These are phyloP conservation scores for Mesotaenium endlicherianum DNA, from an alignment of 139 green algal genomes.

Conservation along the genomic window DNA sequence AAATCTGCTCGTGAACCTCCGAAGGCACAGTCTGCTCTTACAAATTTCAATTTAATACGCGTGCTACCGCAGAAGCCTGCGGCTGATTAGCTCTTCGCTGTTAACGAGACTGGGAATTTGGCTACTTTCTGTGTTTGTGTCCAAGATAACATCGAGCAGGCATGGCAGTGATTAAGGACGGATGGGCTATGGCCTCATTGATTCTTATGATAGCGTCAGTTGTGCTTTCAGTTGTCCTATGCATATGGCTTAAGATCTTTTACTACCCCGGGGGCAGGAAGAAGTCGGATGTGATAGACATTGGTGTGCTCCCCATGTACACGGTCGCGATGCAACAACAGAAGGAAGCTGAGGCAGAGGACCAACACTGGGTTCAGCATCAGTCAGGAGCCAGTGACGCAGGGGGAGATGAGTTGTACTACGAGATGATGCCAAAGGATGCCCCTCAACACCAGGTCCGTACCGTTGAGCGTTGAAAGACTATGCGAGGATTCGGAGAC, in stretches of 20 bases:
- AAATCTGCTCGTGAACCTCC: no score
- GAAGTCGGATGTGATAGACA: background rate
- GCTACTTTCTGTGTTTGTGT: no score
- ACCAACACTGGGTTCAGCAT: background rate
- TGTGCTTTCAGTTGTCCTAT: background rate
- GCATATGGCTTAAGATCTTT: background rate
- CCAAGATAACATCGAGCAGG: background rate
- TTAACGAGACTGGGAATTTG: no score
- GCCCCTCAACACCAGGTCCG: background rate
- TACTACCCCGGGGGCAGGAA: background rate
- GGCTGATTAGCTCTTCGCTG: no score
- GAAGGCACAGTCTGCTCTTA: no score
- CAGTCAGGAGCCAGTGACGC: no score
- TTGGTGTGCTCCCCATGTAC: background rate
- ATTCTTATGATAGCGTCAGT: background rate
- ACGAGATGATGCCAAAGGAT: background rate
- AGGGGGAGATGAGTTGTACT: background rate
- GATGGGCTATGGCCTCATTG: background rate
- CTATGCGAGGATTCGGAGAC: background rate
- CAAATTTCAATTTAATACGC: no score
- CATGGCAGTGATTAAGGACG: background rate
- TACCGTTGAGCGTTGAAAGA: background rate
- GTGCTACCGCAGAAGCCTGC: no score
- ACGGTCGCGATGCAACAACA: background rate
- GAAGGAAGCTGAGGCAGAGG: background rate